Evolutionary conservation across 306 rosid species (phyloP).

Genomic region (Rosa persica): DNA sequence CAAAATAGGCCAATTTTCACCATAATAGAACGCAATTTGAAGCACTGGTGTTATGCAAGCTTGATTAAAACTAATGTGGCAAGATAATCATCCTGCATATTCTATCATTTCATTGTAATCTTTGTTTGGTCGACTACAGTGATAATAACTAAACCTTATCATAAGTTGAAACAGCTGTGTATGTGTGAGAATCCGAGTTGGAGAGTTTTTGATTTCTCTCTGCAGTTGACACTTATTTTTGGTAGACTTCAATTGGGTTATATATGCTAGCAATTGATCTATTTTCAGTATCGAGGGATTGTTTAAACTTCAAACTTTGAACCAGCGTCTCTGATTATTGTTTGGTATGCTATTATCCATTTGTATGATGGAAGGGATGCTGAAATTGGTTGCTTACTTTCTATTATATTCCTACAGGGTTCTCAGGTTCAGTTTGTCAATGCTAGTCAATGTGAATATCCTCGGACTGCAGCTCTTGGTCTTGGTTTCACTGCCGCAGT

Average conservation of each 20-base stretch:
- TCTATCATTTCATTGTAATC: neutral
- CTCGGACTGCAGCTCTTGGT: slow-evolving; percentile 77
- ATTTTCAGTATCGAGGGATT: neutral
- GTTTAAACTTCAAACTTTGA: neutral
- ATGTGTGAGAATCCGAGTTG: neutral
- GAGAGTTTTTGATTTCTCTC: neutral
- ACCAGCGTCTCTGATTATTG: slow-evolving; percentile 1
- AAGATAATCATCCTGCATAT: neutral
- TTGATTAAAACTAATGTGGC: neutral
- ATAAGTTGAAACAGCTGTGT: neutral
- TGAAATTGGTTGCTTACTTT: neutral
- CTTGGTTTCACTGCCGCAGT: slow-evolving; percentile 83
- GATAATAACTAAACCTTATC: neutral
- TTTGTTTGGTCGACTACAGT: neutral
- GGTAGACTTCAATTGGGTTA: neutral
- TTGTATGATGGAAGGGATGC: slow-evolving; percentile 6
- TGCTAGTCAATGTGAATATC: slow-evolving; percentile 51
- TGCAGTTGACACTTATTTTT: neutral
- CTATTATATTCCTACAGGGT: slow-evolving; percentile 44
- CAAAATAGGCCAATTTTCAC: neutral
- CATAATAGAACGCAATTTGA: neutral
- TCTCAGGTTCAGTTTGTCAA: slow-evolving; percentile 47
- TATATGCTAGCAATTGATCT: neutral
- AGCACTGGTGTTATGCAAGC: neutral
- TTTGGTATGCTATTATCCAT: neutral